These are phyloP conservation scores for Penicillium silybi DNA, from an alignment of 495 filamentous ascomycete species.

Conservation along the genomic window DNA sequence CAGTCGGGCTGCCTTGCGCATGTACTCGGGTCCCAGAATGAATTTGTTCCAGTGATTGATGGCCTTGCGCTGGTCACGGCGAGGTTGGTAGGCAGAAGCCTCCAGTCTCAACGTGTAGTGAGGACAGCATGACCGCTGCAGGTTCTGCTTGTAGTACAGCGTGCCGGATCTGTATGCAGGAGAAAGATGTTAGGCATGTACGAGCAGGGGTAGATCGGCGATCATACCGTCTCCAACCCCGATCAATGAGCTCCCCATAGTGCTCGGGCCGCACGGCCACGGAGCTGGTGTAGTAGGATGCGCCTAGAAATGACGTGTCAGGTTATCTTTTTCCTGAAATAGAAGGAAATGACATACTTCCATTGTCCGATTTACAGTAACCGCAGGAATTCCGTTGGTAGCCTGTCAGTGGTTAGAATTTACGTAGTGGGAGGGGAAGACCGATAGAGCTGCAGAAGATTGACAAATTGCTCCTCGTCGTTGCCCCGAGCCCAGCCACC, in stretches of 20 bases:
- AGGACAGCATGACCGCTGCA: slow-evolving; percentile 80
- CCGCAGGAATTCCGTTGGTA: slow-evolving; percentile 52
- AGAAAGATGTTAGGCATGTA: slow-evolving; percentile 11
- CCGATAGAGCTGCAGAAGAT: slow-evolving; percentile 1
- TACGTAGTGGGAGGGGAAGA: slow-evolving; percentile 2
- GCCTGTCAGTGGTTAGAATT: slow-evolving; percentile 28
- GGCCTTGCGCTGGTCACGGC: slow-evolving; percentile 79
- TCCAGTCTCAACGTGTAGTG: slow-evolving; percentile 90
- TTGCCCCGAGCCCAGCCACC: slow-evolving; percentile 6
- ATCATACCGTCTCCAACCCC: slow-evolving; percentile 80
- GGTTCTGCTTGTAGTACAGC: slow-evolving; percentile 92
- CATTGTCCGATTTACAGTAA: slow-evolving; percentile 52
- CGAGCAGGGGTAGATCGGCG: background rate
- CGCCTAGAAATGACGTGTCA: slow-evolving; percentile 53
- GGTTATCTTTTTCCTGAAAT: slow-evolving; percentile 6
- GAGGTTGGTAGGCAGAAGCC: slow-evolving; percentile 62
- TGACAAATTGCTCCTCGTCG: slow-evolving; percentile 8
- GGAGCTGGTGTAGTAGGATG: slow-evolving; percentile 75
- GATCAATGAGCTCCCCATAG: slow-evolving; percentile 80
- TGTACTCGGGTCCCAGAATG: slow-evolving; percentile 75
- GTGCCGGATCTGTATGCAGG: slow-evolving; percentile 55
- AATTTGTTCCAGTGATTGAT: slow-evolving; percentile 88
- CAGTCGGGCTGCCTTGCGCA: slow-evolving; percentile 63
- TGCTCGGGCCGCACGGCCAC: slow-evolving; percentile 62
- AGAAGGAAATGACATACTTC: slow-evolving; percentile 39